Evolutionary conservation across 306 rosid genomes (phyloP).

Genomic region (Carpinus fangiana): DNA sequence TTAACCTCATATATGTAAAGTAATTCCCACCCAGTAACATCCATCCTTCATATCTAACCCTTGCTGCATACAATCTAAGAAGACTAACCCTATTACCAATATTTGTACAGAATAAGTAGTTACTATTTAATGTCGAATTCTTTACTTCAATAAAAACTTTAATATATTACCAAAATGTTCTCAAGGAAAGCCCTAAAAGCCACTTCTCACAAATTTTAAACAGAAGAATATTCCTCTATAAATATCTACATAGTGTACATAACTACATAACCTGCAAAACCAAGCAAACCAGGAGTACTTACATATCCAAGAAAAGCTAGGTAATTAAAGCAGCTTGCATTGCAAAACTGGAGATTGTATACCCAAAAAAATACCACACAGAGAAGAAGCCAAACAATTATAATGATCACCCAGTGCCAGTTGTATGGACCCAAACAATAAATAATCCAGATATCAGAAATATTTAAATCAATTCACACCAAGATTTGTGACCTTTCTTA

Average conservation of each 20-base stretch:
- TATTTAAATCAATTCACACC: conserved; percentile 28
- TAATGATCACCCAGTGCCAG: neutral
- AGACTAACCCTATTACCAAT: neutral
- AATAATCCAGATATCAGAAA: conserved; percentile 7
- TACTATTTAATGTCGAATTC: neutral
- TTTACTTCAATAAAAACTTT: neutral
- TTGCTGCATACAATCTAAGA: neutral
- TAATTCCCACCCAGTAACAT: conserved; percentile 2
- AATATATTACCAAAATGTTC: neutral
- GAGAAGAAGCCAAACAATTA: conserved; percentile 3
- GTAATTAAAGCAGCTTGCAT: neutral
- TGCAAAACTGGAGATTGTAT: neutral
- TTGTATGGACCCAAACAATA: neutral
- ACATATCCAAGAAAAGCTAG: neutral
- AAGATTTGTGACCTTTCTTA: conserved; percentile 60
- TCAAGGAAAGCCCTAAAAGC: neutral
- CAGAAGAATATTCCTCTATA: neutral
- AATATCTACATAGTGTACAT: neutral
- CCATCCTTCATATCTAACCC: neutral
- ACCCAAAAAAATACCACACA: neutral
- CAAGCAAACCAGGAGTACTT: neutral
- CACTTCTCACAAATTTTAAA: neutral
- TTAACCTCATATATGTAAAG: neutral
- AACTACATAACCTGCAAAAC: neutral
- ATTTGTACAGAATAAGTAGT: neutral